These are phyloP conservation scores for Allantophomopsis lycopodina DNA, from an alignment of 2,329 filamentous ascomycete genomes.

Conservation along the genomic window DNA sequence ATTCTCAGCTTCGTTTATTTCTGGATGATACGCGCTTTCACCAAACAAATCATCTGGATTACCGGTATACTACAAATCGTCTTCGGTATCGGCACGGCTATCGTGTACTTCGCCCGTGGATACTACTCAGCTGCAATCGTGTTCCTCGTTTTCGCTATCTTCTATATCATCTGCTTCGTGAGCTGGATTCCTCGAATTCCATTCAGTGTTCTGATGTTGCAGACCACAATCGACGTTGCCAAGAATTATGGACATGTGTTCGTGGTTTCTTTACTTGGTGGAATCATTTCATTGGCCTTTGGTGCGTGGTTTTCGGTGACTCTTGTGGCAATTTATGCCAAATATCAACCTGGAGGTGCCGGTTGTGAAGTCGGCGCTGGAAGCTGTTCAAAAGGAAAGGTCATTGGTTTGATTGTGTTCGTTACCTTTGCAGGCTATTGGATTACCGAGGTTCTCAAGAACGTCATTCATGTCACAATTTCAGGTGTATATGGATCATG, in stretches of 20 bases:
- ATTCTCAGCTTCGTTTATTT: slow-evolving; percentile 69
- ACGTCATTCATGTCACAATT: slow-evolving; percentile 78
- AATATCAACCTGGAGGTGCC: slow-evolving; percentile 52
- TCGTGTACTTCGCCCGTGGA: slow-evolving; percentile 66
- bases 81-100: slow-evolving; percentile 71
- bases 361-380: slow-evolving; percentile 26
- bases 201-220: slow-evolving; percentile 81
- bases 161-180: slow-evolving; percentile 72
- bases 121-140: slow-evolving; percentile 81
- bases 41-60: slow-evolving; percentile 86
- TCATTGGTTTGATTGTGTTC: slow-evolving; percentile 76
- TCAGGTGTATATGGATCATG: slow-evolving; percentile 84
- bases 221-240: slow-evolving; percentile 73
- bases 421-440: slow-evolving; percentile 88
- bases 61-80: slow-evolving; percentile 81
- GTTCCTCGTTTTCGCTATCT: slow-evolving; percentile 70
- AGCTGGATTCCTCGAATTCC: slow-evolving; percentile 85
- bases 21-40: slow-evolving; percentile 59
- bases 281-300: slow-evolving; percentile 20
- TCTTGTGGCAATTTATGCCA: slow-evolving; percentile 73
- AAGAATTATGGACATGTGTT: slow-evolving; percentile 46
- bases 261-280: slow-evolving; percentile 24
- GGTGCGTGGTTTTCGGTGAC: slow-evolving; percentile 80
- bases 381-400: slow-evolving; percentile 59
- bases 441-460: slow-evolving; percentile 89